phyloP scores from a whole-genome alignment of 192 early-diverging fungal genomes.

The Borealophlyctis nickersoniae region DNA sequence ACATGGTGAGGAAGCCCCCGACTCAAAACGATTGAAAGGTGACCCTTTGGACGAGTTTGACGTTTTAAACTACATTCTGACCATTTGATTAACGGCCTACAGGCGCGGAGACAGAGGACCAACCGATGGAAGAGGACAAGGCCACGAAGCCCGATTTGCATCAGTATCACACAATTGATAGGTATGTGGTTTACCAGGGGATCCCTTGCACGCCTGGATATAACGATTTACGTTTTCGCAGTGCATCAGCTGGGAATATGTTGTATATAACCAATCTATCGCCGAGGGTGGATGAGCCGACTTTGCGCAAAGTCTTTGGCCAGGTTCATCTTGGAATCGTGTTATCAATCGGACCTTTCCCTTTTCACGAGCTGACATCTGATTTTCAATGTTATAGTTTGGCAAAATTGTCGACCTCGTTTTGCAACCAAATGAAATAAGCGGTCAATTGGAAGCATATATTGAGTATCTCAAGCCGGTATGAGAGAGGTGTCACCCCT shows the following conservation, averaged over 20 bases:
- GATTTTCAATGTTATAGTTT: conserved; percentile 2
- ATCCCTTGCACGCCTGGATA: not conserved
- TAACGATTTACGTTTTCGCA: not conserved
- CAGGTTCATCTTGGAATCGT: not conserved
- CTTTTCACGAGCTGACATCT: not conserved
- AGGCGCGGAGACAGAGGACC: too few species aligned
- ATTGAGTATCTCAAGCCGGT: conserved; percentile 40
- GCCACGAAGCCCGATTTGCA: conserved; percentile 6
- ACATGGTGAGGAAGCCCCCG: too few species aligned
- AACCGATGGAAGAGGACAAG: too few species aligned
- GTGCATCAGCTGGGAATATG: conserved; percentile 26
- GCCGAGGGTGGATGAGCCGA: not conserved
- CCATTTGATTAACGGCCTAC: too few species aligned
- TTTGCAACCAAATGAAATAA: conserved; percentile 36
- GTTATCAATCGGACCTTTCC: not conserved
- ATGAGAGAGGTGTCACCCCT: not conserved
- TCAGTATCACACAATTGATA: conserved; percentile 22
- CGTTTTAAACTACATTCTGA: too few species aligned
- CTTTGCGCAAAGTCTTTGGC: conserved; percentile 3
- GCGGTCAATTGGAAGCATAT: conserved; percentile 41
- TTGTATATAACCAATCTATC: conserved; percentile 30
- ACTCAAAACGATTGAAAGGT: too few species aligned
- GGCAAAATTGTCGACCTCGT: conserved; percentile 44
- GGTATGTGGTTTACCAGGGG: not conserved
- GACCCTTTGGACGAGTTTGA: too few species aligned